These are phyloP conservation scores for Tetrahymena borealis DNA, from an alignment of 73 alveolate genomes.

Conservation along the genomic window DNA sequence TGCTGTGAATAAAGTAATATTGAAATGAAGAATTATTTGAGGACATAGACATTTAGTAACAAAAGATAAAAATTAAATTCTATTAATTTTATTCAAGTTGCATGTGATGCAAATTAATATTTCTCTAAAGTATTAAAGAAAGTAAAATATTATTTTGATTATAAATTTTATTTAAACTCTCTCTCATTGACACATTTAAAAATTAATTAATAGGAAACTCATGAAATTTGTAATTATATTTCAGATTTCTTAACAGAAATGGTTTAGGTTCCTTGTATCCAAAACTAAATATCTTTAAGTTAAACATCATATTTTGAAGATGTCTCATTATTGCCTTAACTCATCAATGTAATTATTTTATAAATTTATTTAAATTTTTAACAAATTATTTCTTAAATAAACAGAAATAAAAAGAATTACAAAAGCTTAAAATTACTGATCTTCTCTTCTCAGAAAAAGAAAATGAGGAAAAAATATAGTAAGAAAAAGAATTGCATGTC, in stretches of 20 bases:
- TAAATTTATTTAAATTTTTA: neutral
- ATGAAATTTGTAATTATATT: neutral
- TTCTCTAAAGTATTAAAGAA: neutral
- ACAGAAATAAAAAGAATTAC: neutral
- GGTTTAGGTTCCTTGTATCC: neutral
- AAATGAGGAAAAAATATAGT: neutral
- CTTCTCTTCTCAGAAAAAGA: no score
- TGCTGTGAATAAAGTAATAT: neutral
- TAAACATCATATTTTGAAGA: neutral
- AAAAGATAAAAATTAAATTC: neutral
- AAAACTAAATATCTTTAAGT: neutral
- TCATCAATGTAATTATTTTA: neutral
- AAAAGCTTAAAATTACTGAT: neutral
- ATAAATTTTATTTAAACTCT: neutral
- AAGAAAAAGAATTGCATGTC: neutral
- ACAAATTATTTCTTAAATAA: neutral
- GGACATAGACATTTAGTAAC: neutral
- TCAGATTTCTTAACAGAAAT: neutral
- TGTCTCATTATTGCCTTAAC: neutral
- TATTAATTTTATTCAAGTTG: neutral
- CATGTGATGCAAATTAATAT: neutral
- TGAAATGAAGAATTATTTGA: neutral
- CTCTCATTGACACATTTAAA: no score
- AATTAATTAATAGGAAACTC: neutral
- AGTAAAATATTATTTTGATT: neutral